Evolutionary conservation across 2,329 filamentous ascomycete genomes (phyloP), one percentile per base, ranked within the genome.

Genomic region (Pseudogymnoascus sp.): DNA sequence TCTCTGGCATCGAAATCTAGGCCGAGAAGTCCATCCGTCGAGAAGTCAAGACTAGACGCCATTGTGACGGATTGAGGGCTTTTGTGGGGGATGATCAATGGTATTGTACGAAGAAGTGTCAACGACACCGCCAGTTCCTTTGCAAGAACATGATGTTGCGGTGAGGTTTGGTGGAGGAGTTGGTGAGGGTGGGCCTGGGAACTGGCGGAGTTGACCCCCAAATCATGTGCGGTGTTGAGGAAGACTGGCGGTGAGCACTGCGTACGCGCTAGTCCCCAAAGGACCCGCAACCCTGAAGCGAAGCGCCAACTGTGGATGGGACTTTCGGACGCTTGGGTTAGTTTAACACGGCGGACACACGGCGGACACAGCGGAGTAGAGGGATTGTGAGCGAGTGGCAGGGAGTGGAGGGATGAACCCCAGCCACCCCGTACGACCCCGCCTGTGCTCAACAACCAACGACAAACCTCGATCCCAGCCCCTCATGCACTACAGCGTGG

Each of bases 21-120:
- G 72, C 87, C 84, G 72, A 87, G 73, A 72, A 87, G 80, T 73
- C 79, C 82, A 75, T 87, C 83, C 77, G 82, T 81, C 75, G 82
- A 82, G 78, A 83, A 87, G 73, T 86, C 82, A 78, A 83, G 81
- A 76, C 73, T 72, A 67, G 72, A 73, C 67, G 80, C 82, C 84
- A 82, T 82, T 74, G 73, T 81, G 68, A 70, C 70, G 70, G 66
- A 66, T 66, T 42, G 59, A 60, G 59, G 62, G 62, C 65, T 71
- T 63, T 65, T 66, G 65, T 66, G 65, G 60, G 68, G 66, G 67
- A 75, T 72, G 71, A 68, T 72, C 69, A 78, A 76, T 77, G 77
- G 76, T 79, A 79, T 79, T 80, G 78, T 79, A 72, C 68, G 68
- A 66, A 69, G 69, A 68, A 72, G 67, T 62, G 68, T 65, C 61